Conservation (phyloP, 2,329 filamentous ascomycete genomes). For the Alternaria postmessia region DNA sequence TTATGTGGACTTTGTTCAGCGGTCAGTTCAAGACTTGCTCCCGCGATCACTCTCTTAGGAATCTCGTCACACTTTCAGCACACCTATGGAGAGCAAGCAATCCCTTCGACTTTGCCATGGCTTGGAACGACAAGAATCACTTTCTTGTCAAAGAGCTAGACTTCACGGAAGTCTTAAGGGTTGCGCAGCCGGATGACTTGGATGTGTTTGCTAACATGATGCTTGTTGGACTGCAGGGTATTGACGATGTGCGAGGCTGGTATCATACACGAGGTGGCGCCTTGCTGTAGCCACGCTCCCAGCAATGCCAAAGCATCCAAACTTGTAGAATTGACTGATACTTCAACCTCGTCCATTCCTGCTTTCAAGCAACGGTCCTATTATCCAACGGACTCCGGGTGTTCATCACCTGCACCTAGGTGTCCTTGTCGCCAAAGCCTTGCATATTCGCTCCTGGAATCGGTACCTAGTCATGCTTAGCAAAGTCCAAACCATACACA, state of each 20-base stretch:
- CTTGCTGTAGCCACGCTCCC: conserved; percentile 2
- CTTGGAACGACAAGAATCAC: conserved; percentile 43
- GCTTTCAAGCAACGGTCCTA: neutral
- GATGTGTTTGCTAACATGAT: conserved; percentile 42
- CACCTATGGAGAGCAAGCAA: conserved; percentile 41
- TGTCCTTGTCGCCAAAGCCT: neutral
- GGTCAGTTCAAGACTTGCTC: conserved; percentile 27
- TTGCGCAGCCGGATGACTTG: conserved; percentile 37
- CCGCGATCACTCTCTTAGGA: conserved; percentile 13
- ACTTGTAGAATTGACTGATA: no score
- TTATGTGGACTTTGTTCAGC: conserved; percentile 31
- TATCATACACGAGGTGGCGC: conserved; percentile 33
- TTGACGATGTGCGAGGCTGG: conserved; percentile 44
- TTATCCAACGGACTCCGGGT: neutral
- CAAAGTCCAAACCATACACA: neutral
- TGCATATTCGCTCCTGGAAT: conserved; percentile 14
- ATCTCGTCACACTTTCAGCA: conserved; percentile 35
- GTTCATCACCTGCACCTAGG: neutral
- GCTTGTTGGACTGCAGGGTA: conserved; percentile 35
- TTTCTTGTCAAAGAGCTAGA: conserved; percentile 41
- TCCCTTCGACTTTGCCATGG: conserved; percentile 42
- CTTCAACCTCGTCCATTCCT: neutral
- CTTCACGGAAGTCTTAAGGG: conserved; percentile 32
- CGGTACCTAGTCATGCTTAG: neutral
- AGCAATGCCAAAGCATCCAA: neutral